Base-by-base conservation (phyloP, 176 grass and related monocot genomes). In the Carex parvula region DNA sequence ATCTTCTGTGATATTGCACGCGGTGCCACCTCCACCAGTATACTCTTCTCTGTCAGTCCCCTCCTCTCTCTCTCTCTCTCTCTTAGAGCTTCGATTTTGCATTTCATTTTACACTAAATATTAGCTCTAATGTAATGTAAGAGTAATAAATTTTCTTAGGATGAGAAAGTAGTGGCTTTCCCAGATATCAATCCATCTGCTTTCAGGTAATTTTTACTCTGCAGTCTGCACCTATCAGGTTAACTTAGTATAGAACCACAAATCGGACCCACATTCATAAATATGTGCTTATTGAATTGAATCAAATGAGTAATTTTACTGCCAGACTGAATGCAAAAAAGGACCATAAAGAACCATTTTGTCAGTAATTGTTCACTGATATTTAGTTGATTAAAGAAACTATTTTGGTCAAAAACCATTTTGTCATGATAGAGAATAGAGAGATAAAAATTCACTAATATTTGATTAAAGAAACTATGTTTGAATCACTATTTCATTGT, bases 161-260 rank as follows among this genome's bases (percentile, higher is more conserved):
- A 95, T 89, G 96, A 93, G 68, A 99, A 62, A 86, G 96, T 95
- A 50, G 88, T 95, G 14, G 96, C 91, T 1, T 95, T 99, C 80
- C 83, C 62, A 22, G 96, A 95, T 84, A 93, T 94, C 84, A 95
- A 92, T 32, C 96, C 93, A 7, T 93, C 96, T 7, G 93, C 96
- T 8, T 90, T 93, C 86, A 94, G 93, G 96, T 99, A 93, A 29
- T 79, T 84, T 33, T 79, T 3, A 24, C 6, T 62, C 16, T 61
- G 18, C 5, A 11, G 8, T 24, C 3, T 62, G 57, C 22, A 52
- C 4, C 30, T 65, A 62, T 17, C 59, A 62, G 54, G 29, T 62
- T 44, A 81, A 76, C 46, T 63, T 63, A 3, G 16, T 32, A 55
- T 11, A 44, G 6, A 5, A 63, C 12, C 33, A 10, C 6, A 76